A percentile compares a stretch with the other conserved stretches of the same genome.
phyloP scores from a whole-genome alignment of 2,329 filamentous ascomycete species.

The Ophiostoma himal-ulmi region DNA sequence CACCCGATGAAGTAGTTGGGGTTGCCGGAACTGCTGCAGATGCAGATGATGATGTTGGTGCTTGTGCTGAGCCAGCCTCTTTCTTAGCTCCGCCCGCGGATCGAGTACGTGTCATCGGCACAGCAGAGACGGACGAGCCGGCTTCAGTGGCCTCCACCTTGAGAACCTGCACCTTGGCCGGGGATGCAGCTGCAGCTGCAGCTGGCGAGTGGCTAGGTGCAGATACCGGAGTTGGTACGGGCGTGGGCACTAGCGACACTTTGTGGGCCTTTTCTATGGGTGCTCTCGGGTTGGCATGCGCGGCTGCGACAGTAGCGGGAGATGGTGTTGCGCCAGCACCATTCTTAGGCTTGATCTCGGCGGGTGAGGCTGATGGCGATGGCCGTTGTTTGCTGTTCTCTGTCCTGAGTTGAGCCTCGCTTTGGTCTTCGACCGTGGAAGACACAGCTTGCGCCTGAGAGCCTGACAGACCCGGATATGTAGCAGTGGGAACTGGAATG shows the following conservation, averaged over 20 bases:
- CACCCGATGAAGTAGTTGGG: not conserved
- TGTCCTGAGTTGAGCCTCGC: constrained; percentile 55
- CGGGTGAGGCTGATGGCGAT: constrained; percentile 38
- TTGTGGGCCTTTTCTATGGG: constrained; percentile 47
- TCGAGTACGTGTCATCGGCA: constrained; percentile 21
- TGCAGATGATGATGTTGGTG: not conserved
- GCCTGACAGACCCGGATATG: not conserved
- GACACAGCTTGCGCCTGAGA: not conserved
- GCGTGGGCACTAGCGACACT: constrained; percentile 27
- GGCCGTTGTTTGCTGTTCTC: constrained; percentile 53
- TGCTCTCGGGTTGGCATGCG: constrained; percentile 32
- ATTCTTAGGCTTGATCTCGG: constrained; percentile 13
- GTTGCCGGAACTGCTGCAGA: not conserved
- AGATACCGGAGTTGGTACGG: constrained; percentile 6
- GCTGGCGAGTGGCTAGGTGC: not conserved
- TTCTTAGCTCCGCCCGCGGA: constrained; percentile 28
- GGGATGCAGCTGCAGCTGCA: not conserved
- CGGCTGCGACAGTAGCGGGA: constrained; percentile 25
- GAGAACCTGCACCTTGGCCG: constrained; percentile 33
- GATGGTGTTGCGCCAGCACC: not conserved
- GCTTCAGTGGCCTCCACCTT: constrained; percentile 30
- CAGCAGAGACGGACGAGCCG: constrained; percentile 13
- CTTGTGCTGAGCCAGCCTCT: not conserved
- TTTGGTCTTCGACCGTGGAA: constrained; percentile 62
- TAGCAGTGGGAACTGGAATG: too few species aligned